Percentiles rank a stretch among this genome's conserved stretches.
Conservation (phyloP, 768 basidiomycete species). For the Auricularia sp. region DNA sequence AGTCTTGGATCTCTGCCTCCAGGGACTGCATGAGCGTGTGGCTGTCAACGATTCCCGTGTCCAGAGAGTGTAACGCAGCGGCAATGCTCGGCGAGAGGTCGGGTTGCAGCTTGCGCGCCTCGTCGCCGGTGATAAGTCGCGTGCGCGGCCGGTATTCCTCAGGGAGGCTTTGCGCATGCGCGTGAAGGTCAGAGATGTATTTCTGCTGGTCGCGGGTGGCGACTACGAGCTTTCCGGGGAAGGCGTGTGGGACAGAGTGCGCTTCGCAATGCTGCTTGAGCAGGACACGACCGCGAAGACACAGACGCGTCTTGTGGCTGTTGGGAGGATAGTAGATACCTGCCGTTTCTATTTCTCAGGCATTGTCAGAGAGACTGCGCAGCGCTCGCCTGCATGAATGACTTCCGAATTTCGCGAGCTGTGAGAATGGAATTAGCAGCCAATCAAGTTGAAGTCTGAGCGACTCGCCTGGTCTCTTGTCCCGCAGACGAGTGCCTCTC, state of each 20-base stretch:
- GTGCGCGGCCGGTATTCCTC: slow-evolving; percentile 41
- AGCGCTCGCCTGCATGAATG: slow-evolving; percentile 65
- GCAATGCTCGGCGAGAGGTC: slow-evolving; percentile 62
- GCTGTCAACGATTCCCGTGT: slow-evolving; percentile 86
- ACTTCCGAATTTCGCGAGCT: slow-evolving; percentile 94
- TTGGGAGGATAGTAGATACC: slow-evolving; percentile 76
- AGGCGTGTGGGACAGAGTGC: slow-evolving; percentile 54
- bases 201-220: slow-evolving; percentile 53
- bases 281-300: slow-evolving; percentile 75
- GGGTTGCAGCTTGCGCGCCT: slow-evolving; percentile 71
- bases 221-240: slow-evolving; percentile 85
- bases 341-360: slow-evolving; percentile 17
- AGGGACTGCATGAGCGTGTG: slow-evolving; percentile 75
- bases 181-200: slow-evolving; percentile 62
- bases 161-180: slow-evolving; percentile 43
- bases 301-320: slow-evolving; percentile 79
- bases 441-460: background rate
- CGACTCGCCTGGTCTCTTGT: slow-evolving; percentile 69
- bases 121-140: slow-evolving; percentile 52
- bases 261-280: slow-evolving; percentile 66
- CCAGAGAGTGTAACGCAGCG: slow-evolving; percentile 68
- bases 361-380: background rate
- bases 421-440: background rate
- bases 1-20: slow-evolving; percentile 69
- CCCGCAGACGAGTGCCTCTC: slow-evolving; percentile 69